Evolutionary conservation across 257 asterid genomes (phyloP).

Genomic region (Nicotiana tabacum): DNA sequence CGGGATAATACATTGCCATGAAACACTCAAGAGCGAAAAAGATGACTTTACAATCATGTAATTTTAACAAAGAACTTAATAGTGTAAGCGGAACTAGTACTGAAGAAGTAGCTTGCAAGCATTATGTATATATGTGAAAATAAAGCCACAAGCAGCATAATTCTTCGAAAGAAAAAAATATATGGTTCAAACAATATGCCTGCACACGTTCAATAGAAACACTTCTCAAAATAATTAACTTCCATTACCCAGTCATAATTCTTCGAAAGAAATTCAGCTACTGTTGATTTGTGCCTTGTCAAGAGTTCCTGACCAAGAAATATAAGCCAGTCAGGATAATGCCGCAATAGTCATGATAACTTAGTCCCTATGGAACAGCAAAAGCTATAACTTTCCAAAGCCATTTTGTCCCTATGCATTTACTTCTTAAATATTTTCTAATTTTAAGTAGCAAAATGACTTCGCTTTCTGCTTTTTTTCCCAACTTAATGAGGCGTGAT

Average conservation of each 20-base stretch:
- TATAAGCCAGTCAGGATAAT: background rate
- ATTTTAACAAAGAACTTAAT: background rate
- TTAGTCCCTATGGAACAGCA: background rate
- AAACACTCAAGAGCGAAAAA: background rate
- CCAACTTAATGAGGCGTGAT: background rate
- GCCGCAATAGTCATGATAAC: background rate
- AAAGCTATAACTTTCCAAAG: background rate
- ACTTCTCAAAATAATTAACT: background rate
- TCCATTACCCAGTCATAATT: conserved; percentile 85
- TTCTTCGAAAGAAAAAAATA: background rate
- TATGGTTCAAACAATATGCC: conserved; percentile 2
- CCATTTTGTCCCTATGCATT: background rate
- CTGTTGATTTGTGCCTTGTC: conserved; percentile 96
- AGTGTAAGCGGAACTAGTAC: background rate
- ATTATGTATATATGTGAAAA: background rate
- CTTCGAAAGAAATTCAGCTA: conserved; percentile 81
- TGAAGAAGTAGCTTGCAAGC: background rate
- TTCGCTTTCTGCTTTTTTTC: background rate
- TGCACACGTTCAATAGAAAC: background rate
- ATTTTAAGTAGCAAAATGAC: background rate
- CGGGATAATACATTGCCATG: background rate
- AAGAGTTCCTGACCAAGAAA: conserved; percentile 63
- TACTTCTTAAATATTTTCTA: background rate
- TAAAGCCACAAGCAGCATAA: background rate
- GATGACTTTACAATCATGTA: conserved; percentile 1